phyloP scores from a whole-genome alignment of 805 yeast species.

The Yarrowia sp. region DNA sequence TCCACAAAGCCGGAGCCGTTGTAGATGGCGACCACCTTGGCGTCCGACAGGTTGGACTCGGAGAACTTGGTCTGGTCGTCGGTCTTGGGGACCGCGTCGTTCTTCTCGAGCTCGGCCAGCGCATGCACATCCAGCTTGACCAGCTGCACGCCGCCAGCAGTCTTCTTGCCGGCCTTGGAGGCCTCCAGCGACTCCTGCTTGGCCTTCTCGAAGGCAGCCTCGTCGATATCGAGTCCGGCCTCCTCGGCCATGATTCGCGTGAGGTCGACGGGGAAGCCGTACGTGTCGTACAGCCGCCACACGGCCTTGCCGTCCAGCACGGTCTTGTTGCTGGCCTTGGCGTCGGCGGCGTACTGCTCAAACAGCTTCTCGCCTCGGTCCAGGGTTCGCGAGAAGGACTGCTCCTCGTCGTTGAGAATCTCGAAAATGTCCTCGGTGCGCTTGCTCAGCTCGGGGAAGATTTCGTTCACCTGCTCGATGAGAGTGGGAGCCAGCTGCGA shows the following conservation, averaged over 20 bases:
- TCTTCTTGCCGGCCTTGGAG: constrained; percentile 83
- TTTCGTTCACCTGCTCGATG: constrained; percentile 82
- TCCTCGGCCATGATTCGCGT: constrained; percentile 99
- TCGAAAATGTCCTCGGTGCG: constrained; percentile 80
- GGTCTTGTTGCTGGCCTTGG: constrained; percentile 75
- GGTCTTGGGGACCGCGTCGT: constrained; percentile 72
- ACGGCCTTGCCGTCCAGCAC: constrained; percentile 91
- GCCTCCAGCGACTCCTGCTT: constrained; percentile 90
- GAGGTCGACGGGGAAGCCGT: constrained; percentile 98
- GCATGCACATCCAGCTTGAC: constrained; percentile 92
- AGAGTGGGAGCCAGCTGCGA: constrained; percentile 91
- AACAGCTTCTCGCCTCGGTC: constrained; percentile 98
- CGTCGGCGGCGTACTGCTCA: constrained; percentile 87
- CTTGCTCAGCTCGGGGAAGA: constrained; percentile 88
- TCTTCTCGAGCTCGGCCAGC: constrained; percentile 67
- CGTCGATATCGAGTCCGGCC: constrained; percentile 90
- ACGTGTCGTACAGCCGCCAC: constrained; percentile 98
- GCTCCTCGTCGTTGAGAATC: constrained; percentile 94
- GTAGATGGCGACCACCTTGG: constrained; percentile 74
- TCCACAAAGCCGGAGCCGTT: constrained; percentile 67
- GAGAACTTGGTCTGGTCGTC: constrained; percentile 84
- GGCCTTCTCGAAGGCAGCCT: constrained; percentile 89
- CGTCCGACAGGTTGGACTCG: constrained; percentile 64
- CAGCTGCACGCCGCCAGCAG: constrained; percentile 59
- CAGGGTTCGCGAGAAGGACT: constrained; percentile 90